Evolutionary conservation across 202 grass and related monocot species (phyloP).

Genomic region (Alloteropsis angusta): DNA sequence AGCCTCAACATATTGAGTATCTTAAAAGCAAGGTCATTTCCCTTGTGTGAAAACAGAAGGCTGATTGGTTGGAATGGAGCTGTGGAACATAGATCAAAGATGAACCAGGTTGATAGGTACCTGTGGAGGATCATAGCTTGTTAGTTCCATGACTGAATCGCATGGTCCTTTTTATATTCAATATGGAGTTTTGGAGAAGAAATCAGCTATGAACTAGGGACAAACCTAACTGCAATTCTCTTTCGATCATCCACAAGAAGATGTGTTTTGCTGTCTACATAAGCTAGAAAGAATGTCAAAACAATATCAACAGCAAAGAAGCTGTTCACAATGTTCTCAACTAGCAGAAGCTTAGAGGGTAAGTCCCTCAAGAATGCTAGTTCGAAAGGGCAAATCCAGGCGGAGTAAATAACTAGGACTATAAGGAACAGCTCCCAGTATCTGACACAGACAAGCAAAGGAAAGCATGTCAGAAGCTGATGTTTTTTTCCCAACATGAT

Average conservation of each 20-base stretch:
- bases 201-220: constrained; percentile 5
- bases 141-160: background rate
- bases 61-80: constrained; percentile 65
- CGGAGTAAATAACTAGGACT: constrained; percentile 66
- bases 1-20: constrained; percentile 64
- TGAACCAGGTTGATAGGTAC: constrained; percentile 70
- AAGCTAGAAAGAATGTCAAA: constrained; percentile 76
- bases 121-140: constrained; percentile 30
- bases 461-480: constrained; percentile 34
- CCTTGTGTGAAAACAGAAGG: constrained; percentile 42
- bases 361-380: constrained; percentile 68
- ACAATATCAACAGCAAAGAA: constrained; percentile 71
- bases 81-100: constrained; percentile 67
- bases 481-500: constrained; percentile 1
- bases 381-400: constrained; percentile 73
- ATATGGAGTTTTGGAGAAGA: background rate
- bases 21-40: constrained; percentile 48
- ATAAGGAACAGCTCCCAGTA: constrained; percentile 71
- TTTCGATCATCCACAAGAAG: constrained; percentile 58
- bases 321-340: constrained; percentile 52
- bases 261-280: constrained; percentile 58
- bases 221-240: constrained; percentile 59
- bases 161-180: background rate
- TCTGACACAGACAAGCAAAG: constrained; percentile 40
- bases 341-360: constrained; percentile 43